Conservation (phyloP, 2,329 filamentous ascomycete genomes). For the Pseudocercospora vitis region DNA sequence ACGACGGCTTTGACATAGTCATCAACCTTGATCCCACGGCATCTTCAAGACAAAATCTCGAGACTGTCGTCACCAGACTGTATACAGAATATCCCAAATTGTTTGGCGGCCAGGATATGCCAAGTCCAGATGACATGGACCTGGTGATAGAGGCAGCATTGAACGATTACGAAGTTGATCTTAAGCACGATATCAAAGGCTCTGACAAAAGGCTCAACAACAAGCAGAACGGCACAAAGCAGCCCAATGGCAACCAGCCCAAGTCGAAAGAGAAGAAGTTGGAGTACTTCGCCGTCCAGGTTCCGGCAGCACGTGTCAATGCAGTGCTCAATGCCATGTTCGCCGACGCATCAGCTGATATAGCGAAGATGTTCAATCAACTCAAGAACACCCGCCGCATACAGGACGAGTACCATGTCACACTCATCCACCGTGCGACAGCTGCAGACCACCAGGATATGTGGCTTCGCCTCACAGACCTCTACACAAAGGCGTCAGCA, state of each 20-base stretch:
- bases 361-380: constrained; percentile 69
- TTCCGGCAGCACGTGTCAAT: constrained; percentile 54
- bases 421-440: constrained; percentile 77
- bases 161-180: constrained; percentile 71
- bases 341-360: constrained; percentile 53
- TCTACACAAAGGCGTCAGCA: constrained; percentile 49
- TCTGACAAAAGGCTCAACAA: constrained; percentile 44
- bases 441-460: constrained; percentile 63
- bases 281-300: constrained; percentile 65
- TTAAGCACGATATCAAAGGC: constrained; percentile 71
- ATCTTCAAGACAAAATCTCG: constrained; percentile 81
- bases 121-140: constrained; percentile 72
- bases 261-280: constrained; percentile 55
- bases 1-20: constrained; percentile 76
- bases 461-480: constrained; percentile 71
- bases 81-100: constrained; percentile 76
- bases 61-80: constrained; percentile 70
- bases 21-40: constrained; percentile 79
- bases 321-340: constrained; percentile 71
- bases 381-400: constrained; percentile 72
- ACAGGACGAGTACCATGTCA: constrained; percentile 88
- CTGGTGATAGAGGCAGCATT: constrained; percentile 73
- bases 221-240: constrained; percentile 29
- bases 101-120: constrained; percentile 62
- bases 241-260: constrained; percentile 35